Evolutionary conservation across 179 eudicot species (phyloP).

Genomic region (Drosera spatulata): DNA sequence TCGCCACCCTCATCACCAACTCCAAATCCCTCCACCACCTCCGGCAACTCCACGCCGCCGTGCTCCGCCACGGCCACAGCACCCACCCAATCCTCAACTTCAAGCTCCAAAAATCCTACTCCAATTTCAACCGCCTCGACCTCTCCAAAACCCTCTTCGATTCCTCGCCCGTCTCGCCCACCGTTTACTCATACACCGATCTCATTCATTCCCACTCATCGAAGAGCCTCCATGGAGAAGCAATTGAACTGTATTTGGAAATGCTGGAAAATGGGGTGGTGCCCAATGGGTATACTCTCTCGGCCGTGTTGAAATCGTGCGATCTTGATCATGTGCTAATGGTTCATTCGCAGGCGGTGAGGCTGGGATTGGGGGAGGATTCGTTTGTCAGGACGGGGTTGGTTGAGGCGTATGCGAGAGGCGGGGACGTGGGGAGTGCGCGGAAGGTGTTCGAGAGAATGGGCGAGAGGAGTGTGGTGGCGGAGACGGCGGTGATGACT

Average conservation of each 20-base stretch:
- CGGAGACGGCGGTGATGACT: slow-evolving; percentile 50
- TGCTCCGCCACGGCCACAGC: slow-evolving; percentile 41
- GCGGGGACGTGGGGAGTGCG: slow-evolving; percentile 44
- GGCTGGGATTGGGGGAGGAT: slow-evolving; percentile 32
- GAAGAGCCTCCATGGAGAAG: slow-evolving; percentile 16
- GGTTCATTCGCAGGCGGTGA: slow-evolving; percentile 40
- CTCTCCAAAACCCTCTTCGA: slow-evolving; percentile 6
- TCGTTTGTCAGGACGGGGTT: slow-evolving; percentile 51
- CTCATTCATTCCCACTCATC: slow-evolving; percentile 36
- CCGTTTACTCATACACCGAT: slow-evolving; percentile 40
- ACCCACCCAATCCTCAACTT: slow-evolving; percentile 38
- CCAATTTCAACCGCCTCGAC: slow-evolving; percentile 34
- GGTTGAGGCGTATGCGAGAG: slow-evolving; percentile 44
- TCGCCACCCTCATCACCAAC: slow-evolving; percentile 30
- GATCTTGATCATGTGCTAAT: slow-evolving; percentile 23
- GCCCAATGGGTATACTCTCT: slow-evolving; percentile 56
- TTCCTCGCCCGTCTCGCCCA: slow-evolving; percentile 22
- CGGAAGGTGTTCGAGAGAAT: slow-evolving; percentile 49
- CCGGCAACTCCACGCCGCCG: slow-evolving; percentile 48
- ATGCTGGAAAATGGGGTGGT: slow-evolving; percentile 40
- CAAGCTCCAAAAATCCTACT: slow-evolving; percentile 59
- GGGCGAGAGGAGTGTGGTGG: slow-evolving; percentile 43
- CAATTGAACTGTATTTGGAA: slow-evolving; percentile 28
- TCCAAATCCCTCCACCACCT: slow-evolving; percentile 24
- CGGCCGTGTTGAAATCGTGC: slow-evolving; percentile 42